Percentiles rank a stretch among this genome's conserved stretches.
phyloP scores from a whole-genome alignment of 2,329 filamentous ascomycete species.

The Cladosporium sp. region DNA sequence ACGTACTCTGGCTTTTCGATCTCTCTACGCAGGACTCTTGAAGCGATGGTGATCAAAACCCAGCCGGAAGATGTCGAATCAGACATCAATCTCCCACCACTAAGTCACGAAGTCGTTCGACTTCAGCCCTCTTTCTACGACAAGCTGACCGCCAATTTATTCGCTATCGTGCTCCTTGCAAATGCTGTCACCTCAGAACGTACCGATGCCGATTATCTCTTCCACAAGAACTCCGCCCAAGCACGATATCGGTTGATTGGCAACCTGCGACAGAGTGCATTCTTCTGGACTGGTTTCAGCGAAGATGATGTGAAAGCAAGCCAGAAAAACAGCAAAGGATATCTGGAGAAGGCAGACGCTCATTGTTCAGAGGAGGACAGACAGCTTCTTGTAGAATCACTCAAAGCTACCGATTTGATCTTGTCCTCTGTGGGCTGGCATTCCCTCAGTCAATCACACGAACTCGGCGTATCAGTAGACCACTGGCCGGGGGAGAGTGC shows the following conservation, averaged over 20 bases:
- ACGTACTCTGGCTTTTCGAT: conserved; percentile 53
- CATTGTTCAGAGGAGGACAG: conserved; percentile 59
- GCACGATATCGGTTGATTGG: conserved; percentile 64
- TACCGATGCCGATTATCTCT: conserved; percentile 81
- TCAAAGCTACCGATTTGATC: conserved; percentile 60
- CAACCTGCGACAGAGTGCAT: conserved; percentile 78
- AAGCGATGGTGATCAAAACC: conserved; percentile 78
- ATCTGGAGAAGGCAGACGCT: conserved; percentile 60
- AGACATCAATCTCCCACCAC: conserved; percentile 62
- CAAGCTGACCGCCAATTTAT: conserved; percentile 76
- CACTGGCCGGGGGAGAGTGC: conserved; percentile 61
- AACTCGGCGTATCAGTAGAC: conserved; percentile 70
- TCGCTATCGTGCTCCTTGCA: conserved; percentile 76
- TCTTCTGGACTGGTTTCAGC: conserved; percentile 78
- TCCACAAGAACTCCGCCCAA: conserved; percentile 69
- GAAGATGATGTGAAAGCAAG: conserved; percentile 59
- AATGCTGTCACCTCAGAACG: conserved; percentile 88
- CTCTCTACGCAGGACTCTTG: conserved; percentile 66
- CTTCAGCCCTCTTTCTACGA: conserved; percentile 83
- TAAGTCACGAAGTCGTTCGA: conserved; percentile 67
- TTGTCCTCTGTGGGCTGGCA: conserved; percentile 60
- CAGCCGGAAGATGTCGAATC: conserved; percentile 63
- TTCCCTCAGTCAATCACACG: conserved; percentile 65
- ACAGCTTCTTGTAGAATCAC: conserved; percentile 57
- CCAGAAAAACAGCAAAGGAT: conserved; percentile 62